phyloP scores from a whole-genome alignment of 169 alveolate genomes.

The Besnoitia besnoiti region DNA sequence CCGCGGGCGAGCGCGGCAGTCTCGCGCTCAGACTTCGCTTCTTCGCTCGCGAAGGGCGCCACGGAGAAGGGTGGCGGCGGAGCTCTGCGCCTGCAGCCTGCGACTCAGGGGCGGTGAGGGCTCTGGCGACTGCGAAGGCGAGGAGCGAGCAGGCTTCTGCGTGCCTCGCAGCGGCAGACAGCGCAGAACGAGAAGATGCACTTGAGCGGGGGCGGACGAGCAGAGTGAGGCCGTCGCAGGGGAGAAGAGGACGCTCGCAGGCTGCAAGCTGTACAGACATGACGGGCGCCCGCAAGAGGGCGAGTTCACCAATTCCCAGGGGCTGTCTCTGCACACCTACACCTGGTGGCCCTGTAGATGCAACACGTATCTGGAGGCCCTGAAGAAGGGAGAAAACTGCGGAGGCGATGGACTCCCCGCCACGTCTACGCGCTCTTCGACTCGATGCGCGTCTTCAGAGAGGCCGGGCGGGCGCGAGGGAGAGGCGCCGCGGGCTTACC shows the following conservation, averaged over 20 bases:
- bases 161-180: not conserved
- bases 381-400: not conserved
- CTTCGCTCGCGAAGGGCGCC: not conserved
- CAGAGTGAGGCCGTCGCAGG: not conserved
- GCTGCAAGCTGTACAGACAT: conserved; percentile 24
- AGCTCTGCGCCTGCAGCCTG: not conserved
- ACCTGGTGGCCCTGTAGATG: conserved; percentile 38
- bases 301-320: conserved; percentile 8
- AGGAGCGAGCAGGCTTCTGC: not conserved
- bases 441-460: not conserved
- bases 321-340: conserved; percentile 42
- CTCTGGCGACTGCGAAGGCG: not conserved
- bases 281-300: conserved; percentile 52
- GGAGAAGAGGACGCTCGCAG: not conserved
- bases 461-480: not conserved
- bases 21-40: too few relatives aligned
- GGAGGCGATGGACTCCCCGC: not conserved
- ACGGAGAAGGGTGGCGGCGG: not conserved
- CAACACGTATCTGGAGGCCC: not conserved
- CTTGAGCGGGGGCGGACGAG: not conserved
- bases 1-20: too few relatives aligned
- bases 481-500: not conserved
- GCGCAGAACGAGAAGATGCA: not conserved
- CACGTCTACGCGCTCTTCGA: not conserved
- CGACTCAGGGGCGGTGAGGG: not conserved